A percentile compares a stretch with the other conserved stretches of the same genome.
Evolutionary conservation across 306 rosid genomes (phyloP).

Genomic region (Cicer cuneatum): DNA sequence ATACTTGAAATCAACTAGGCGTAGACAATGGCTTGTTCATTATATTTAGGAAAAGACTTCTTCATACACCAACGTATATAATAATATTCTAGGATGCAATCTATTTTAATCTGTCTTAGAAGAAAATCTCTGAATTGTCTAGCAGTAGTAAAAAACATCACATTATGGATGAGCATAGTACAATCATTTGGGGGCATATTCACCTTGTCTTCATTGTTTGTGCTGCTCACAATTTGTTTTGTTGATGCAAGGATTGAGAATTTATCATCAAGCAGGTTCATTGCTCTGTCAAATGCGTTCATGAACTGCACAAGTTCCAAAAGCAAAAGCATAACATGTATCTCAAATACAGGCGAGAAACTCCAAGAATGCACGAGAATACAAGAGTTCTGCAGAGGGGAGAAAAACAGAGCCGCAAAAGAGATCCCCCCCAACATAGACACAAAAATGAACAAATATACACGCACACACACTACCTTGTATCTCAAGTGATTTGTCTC

Average conservation of each 20-base stretch:
- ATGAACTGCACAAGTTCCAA: conserved; percentile 70
- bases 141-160: conserved; percentile 19
- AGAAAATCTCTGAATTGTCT: conserved; percentile 26
- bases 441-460: too few species aligned
- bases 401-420: too few species aligned
- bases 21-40: conserved; percentile 27
- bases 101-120: conserved; percentile 31
- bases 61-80: background rate
- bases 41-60: conserved; percentile 23
- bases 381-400: conserved; percentile 17
- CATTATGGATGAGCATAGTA: conserved; percentile 31
- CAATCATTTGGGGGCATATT: conserved; percentile 34
- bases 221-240: conserved; percentile 87
- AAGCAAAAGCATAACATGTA: conserved; percentile 25
- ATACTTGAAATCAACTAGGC: conserved; percentile 13
- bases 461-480: conserved; percentile 55
- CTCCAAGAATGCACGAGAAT: conserved; percentile 39
- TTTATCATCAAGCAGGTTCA: conserved; percentile 88
- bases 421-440: too few species aligned
- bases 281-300: conserved; percentile 92
- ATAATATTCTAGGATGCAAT: conserved; percentile 32
- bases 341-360: conserved; percentile 32
- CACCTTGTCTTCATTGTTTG: conserved; percentile 84
- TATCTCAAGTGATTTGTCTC: conserved; percentile 90
- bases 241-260: conserved; percentile 75